phyloP scores from a whole-genome alignment of 352 stramenopile genomes.

The Globisporangium abappressorium region DNA sequence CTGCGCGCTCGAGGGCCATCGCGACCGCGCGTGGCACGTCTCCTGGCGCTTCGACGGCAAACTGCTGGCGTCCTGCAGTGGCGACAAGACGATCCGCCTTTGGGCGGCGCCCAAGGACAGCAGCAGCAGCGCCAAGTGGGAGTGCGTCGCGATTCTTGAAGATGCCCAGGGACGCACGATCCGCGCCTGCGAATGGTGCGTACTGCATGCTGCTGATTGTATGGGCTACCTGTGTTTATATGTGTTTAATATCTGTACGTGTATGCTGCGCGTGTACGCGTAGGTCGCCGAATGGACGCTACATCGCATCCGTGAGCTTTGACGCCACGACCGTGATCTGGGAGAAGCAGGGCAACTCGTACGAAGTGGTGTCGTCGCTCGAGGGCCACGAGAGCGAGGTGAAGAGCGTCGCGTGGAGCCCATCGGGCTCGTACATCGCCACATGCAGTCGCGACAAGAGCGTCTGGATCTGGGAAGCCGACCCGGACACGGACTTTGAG shows the following conservation, averaged over 20 bases:
- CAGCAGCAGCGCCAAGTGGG: constrained; percentile 52
- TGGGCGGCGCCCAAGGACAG: constrained; percentile 44
- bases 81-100: constrained; percentile 87
- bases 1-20: constrained; percentile 77
- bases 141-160: constrained; percentile 90
- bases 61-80: constrained; percentile 88
- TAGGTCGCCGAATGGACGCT: constrained; percentile 73
- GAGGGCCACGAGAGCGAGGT: constrained; percentile 99
- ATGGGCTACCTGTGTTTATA: no score
- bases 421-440: constrained; percentile 91
- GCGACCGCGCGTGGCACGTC: constrained; percentile 90
- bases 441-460: constrained; percentile 98
- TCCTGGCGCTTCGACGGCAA: constrained; percentile 86
- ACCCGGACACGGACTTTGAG: constrained; percentile 95
- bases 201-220: background rate
- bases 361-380: constrained; percentile 94
- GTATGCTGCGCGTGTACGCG: background rate
- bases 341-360: constrained; percentile 85
- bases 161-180: constrained; percentile 95
- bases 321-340: constrained; percentile 95
- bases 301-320: constrained; percentile 95
- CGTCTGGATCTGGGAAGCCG: constrained; percentile 98
- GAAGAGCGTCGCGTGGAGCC: constrained; percentile 96
- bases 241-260: background rate
- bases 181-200: constrained; percentile 91